Conservation (phyloP, 1,139 yeast genomes). For the Geotrichum australiense region DNA sequence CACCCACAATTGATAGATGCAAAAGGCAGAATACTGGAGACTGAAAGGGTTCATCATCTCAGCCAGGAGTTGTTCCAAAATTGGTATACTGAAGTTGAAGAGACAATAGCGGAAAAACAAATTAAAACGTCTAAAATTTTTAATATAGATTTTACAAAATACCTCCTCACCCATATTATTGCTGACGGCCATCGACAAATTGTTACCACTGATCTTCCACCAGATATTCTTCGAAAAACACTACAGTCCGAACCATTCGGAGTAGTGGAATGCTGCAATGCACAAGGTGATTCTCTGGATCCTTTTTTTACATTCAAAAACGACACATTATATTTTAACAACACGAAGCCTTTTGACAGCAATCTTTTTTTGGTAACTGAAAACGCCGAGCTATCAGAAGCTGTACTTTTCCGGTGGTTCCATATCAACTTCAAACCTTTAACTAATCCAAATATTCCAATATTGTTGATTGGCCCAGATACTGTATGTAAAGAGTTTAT, state of each 20-base stretch:
- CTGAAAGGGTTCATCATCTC: constrained; percentile 4
- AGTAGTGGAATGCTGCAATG: constrained; percentile 13
- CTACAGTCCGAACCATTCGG: constrained; percentile 16
- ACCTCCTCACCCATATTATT: constrained; percentile 8
- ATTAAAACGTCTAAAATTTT: constrained; percentile 10
- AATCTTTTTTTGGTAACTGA: constrained; percentile 1
- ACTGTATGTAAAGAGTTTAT: not conserved
- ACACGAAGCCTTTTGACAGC: not conserved
- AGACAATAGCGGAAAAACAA: not conserved
- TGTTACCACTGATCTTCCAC: constrained; percentile 9
- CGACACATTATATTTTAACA: constrained; percentile 4
- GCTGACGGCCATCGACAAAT: constrained; percentile 15
- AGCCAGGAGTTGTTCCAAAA: constrained; percentile 2
- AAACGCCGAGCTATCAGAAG: constrained; percentile 2
- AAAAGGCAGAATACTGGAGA: constrained; percentile 13
- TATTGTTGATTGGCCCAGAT: not conserved
- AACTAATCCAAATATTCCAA: not conserved
- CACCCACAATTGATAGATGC: constrained; percentile 16
- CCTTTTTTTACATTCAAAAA: constrained; percentile 9
- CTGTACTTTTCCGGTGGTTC: constrained; percentile 10
- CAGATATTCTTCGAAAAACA: constrained; percentile 5
- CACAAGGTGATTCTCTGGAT: constrained; percentile 7
- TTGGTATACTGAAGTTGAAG: constrained; percentile 10
- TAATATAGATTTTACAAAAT: constrained; percentile 10
- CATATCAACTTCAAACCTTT: constrained; percentile 1